phyloP scores from a whole-genome alignment of 305 asterid species.

The Stenogyne calaminthoides region DNA sequence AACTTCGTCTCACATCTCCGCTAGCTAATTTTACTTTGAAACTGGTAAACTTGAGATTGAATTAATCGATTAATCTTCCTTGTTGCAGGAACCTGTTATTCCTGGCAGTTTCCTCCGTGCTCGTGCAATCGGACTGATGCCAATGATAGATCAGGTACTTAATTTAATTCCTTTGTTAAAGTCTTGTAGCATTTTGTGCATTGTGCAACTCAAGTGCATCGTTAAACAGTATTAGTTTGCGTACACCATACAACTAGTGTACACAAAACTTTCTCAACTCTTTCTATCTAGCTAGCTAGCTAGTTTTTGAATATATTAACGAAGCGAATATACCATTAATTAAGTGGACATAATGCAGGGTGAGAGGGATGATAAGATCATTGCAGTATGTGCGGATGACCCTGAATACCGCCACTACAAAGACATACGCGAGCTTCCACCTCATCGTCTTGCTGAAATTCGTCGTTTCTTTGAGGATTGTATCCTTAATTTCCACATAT shows the following conservation, averaged over 20 bases:
- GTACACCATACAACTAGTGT: too few species aligned
- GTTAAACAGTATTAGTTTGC: too few species aligned
- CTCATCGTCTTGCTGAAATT: conserved; percentile 92
- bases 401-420: conserved; percentile 81
- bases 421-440: conserved; percentile 77
- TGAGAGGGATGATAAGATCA: conserved; percentile 87
- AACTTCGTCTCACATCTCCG: background rate
- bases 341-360: conserved; percentile 46
- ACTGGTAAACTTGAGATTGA: background rate
- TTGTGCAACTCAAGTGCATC: too few species aligned
- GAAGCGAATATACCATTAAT: background rate
- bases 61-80: background rate
- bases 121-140: conserved; percentile 97
- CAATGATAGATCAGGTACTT: conserved; percentile 93
- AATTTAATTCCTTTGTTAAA: background rate
- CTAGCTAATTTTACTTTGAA: background rate
- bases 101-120: conserved; percentile 92
- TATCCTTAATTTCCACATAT: conserved; percentile 46
- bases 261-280: background rate
- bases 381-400: conserved; percentile 91
- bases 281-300: background rate
- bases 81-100: conserved; percentile 74
- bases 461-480: conserved; percentile 97
- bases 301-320: background rate
- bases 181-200: too few species aligned